Evolutionary conservation across 306 rosid genomes (phyloP), one percentile per base, ranked within the genome.

Genomic region (Vachellia pachyceras): DNA sequence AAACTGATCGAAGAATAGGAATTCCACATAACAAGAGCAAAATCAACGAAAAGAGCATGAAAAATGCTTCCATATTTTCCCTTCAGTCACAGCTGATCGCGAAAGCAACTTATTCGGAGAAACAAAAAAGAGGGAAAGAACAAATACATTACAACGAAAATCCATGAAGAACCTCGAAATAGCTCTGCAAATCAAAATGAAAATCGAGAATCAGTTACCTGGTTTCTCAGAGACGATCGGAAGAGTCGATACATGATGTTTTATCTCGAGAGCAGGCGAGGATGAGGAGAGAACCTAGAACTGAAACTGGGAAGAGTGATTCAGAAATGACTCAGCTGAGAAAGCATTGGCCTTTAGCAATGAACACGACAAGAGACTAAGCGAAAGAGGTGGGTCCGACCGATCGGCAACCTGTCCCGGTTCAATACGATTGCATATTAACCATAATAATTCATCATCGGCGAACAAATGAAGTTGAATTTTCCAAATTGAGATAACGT

Each of bases 161-260:
- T 54, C 13, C 49, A 74, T 4, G 15, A 72, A 49, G 23, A 37
- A 35, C 10, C 40, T 9, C 5, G 14, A 11, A n/a, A n/a, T 17
- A 5, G 20, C 33, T 13, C 36, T 55, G 36, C 0, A 74, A 33
- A 33, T 25, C 6, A 35, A 64, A 74, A 18, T 0, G 63, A 79
- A 57, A 8, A 52, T 44, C 42, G 7, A 36, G 74, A 41, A 77
- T 17, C 72, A 65, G 17, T 63, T 33, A 86, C 94, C 90, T 81
- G 88, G 74, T 73, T 74, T 72, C 79, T 14, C 42, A 71, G 41
- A 14, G 76, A 23, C 3, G 76, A 71, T 14, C 76, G 76, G 29
- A 15, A n/a, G 61, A 71, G 8, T 7, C 55, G 60, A 71, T 71
- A 23, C 76, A 71, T 71, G 13, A 13, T 71, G 25, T 12, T 13